Percentiles rank a stretch among this genome's conserved stretches.
These are phyloP conservation scores for Colletotrichum sp. DNA, from an alignment of 2,329 filamentous ascomycete species.

Conservation along the genomic window DNA sequence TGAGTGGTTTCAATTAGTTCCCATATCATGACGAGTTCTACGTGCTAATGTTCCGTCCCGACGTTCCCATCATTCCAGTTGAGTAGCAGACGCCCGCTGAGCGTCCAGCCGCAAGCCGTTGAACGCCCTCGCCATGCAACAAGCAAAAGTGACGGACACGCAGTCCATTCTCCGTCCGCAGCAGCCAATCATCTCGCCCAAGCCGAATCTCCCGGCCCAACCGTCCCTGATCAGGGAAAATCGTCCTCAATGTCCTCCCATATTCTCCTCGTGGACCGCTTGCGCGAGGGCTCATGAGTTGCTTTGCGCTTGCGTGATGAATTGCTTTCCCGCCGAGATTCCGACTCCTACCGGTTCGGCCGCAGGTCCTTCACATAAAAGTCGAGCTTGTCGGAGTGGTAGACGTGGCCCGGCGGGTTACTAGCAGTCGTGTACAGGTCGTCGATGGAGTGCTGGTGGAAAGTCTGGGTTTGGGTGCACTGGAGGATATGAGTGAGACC, in stretches of 20 bases:
- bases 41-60: background rate
- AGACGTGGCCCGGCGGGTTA: constrained; percentile 71
- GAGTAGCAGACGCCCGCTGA: background rate
- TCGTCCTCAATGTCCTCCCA: background rate
- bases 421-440: constrained; percentile 81
- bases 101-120: background rate
- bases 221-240: background rate
- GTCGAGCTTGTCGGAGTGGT: constrained; percentile 70
- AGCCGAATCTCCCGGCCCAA: background rate
- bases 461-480: constrained; percentile 79
- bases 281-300: background rate
- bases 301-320: background rate
- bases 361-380: constrained; percentile 62
- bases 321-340: background rate
- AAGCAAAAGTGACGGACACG: background rate
- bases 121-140: constrained; percentile 19
- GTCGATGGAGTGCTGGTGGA: constrained; percentile 74
- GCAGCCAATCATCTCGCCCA: background rate
- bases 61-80: background rate
- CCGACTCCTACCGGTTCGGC: constrained; percentile 28
- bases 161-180: background rate
- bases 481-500: constrained; percentile 84
- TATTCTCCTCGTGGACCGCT: background rate
- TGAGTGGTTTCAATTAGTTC: fast-evolving
- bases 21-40: background rate